phyloP scores from a whole-genome alignment of 2,329 filamentous ascomycete genomes.

The Aspergillus felis region DNA sequence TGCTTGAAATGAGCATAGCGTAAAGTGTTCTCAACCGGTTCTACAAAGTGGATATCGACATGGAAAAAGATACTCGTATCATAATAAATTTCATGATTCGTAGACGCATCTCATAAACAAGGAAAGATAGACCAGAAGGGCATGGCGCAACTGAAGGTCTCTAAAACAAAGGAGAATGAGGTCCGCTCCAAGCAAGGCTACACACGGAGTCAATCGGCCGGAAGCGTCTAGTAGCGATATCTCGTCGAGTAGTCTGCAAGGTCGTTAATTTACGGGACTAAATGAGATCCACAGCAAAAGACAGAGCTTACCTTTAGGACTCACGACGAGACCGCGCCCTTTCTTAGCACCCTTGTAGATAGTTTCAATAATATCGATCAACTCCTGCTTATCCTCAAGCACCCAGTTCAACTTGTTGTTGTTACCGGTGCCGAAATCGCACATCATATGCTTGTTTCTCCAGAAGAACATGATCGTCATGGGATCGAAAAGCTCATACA shows the following conservation, averaged over 20 bases:
- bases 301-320: slow-evolving; percentile 68
- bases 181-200: background rate
- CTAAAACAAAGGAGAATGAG: background rate
- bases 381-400: slow-evolving; percentile 93
- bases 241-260: slow-evolving; percentile 59
- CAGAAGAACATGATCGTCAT: slow-evolving; percentile 72
- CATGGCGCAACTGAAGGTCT: background rate
- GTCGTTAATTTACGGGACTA: background rate
- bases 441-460: slow-evolving; percentile 92
- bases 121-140: background rate
- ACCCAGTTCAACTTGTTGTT: slow-evolving; percentile 99
- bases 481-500: slow-evolving; percentile 87
- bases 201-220: background rate
- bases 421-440: slow-evolving; percentile 93
- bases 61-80: background rate
- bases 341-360: slow-evolving; percentile 99
- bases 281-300: background rate
- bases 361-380: slow-evolving; percentile 97
- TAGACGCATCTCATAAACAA: background rate
- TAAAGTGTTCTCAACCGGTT: background rate
- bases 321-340: slow-evolving; percentile 91
- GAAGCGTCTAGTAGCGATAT: slow-evolving; percentile 56
- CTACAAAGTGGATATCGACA: background rate
- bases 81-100: background rate
- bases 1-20: background rate